Evolutionary conservation across 805 yeast genomes (phyloP).

Genomic region (Candida chauliodis): DNA sequence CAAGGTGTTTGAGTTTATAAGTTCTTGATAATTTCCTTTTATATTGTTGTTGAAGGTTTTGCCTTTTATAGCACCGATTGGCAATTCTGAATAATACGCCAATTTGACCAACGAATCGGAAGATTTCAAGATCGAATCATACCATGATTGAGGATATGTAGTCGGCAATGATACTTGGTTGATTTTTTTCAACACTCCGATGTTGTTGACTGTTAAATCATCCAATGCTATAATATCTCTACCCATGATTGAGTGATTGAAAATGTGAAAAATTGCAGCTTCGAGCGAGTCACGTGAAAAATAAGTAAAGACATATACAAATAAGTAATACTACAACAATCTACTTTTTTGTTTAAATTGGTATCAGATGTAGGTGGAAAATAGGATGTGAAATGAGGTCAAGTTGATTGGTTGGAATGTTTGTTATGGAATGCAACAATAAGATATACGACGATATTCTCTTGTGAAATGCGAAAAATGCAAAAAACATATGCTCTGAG

Average conservation of each 20-base stretch:
- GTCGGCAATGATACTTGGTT: constrained; percentile 51
- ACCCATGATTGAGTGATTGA: constrained; percentile 9
- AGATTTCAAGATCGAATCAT: constrained; percentile 39
- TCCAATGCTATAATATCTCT: constrained; percentile 52
- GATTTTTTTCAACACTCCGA: constrained; percentile 56
- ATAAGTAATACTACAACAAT: no score
- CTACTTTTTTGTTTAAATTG: no score
- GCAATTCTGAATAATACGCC: constrained; percentile 69
- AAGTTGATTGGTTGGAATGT: neutral
- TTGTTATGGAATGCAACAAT: constrained; percentile 2
- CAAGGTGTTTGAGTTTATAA: constrained; percentile 16
- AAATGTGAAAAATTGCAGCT: neutral
- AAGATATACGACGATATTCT: no score
- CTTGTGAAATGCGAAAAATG: constrained; percentile 1
- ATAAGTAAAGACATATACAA: neutral
- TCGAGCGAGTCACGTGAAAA: constrained; percentile 5
- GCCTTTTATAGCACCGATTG: constrained; percentile 76
- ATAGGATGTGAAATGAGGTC: no score
- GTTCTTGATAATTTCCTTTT: constrained; percentile 15
- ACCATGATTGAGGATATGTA: constrained; percentile 49
- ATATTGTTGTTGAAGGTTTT: constrained; percentile 42
- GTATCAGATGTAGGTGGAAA: no score
- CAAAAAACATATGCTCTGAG: neutral
- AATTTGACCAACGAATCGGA: constrained; percentile 52
- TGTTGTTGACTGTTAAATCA: constrained; percentile 56